A percentile compares a stretch with the other conserved stretches of the same genome.
Evolutionary conservation across 2,329 filamentous ascomycete species (phyloP).

Genomic region (Aureobasidium sp.): DNA sequence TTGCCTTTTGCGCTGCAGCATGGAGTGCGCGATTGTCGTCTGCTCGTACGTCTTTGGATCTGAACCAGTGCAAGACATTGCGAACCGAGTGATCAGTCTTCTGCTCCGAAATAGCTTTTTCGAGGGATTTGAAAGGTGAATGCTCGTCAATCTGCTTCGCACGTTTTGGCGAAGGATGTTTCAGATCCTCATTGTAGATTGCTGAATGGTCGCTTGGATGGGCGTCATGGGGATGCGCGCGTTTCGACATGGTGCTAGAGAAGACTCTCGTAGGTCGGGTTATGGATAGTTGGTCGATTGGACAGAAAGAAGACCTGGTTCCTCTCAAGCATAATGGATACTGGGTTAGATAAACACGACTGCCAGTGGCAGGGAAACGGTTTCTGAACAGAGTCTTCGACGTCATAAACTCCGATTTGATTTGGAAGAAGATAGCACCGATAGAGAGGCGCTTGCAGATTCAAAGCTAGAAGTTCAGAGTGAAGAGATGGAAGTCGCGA

Average conservation of each 20-base stretch:
- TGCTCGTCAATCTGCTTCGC: conserved; percentile 41
- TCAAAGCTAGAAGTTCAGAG: not conserved
- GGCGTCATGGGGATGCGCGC: conserved; percentile 4
- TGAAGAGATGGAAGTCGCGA: not conserved
- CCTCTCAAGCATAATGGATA: not conserved
- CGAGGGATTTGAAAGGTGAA: conserved; percentile 34
- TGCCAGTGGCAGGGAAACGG: not conserved
- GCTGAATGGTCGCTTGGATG: conserved; percentile 7
- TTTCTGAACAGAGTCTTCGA: conserved; percentile 1
- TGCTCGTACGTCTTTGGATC: conserved; percentile 41
- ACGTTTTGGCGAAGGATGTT: conserved; percentile 39
- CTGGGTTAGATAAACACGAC: not conserved
- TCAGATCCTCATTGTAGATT: conserved; percentile 17
- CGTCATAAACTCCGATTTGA: not conserved
- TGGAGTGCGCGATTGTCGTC: conserved; percentile 42
- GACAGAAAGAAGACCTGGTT: not conserved
- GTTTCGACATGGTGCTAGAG: not conserved
- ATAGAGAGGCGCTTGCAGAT: not conserved
- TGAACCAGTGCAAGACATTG: conserved; percentile 43
- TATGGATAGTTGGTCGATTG: not conserved
- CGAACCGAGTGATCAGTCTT: conserved; percentile 28
- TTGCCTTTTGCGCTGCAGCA: conserved; percentile 37
- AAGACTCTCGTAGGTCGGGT: not conserved
- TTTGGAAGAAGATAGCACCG: not conserved
- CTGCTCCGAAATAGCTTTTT: conserved; percentile 31